Conservation (phyloP, 2,329 filamentous ascomycete species). For the Grosmannia huntii region DNA sequence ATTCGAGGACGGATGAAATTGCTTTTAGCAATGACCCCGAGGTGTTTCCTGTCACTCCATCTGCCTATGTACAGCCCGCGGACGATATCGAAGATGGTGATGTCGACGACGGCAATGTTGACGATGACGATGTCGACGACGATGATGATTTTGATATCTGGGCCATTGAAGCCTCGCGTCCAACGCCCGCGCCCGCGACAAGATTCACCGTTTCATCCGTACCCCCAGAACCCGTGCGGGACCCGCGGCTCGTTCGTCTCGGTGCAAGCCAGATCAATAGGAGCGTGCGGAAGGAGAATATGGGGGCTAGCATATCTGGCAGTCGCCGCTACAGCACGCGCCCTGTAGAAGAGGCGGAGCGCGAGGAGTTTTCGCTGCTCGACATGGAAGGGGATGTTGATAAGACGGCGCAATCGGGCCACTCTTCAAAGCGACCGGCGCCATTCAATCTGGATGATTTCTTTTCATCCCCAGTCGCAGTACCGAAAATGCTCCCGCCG, state of each 20-base stretch:
- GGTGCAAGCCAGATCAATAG: background rate
- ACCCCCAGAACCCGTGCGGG: background rate
- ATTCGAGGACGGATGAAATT: background rate
- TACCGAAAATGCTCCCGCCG: slow-evolving; percentile 19
- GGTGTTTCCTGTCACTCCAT: background rate
- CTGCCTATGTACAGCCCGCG: background rate
- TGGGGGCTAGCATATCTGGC: background rate
- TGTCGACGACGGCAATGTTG: too few relatives aligned
- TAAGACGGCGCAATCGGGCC: background rate
- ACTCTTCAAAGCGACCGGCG: background rate
- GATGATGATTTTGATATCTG: slow-evolving; percentile 41
- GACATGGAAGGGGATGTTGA: slow-evolving; percentile 11
- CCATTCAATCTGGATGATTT: slow-evolving; percentile 21
- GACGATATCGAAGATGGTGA: slow-evolving; percentile 2
- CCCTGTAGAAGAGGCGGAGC: slow-evolving; percentile 17
- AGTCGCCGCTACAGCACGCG: background rate
- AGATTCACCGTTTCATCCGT: background rate
- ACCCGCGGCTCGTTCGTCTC: background rate
- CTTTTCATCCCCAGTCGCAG: slow-evolving; percentile 41
- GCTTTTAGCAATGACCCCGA: background rate
- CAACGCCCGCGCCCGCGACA: slow-evolving; percentile 22
- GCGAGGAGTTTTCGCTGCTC: slow-evolving; percentile 34
- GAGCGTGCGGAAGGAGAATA: background rate
- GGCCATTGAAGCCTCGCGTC: slow-evolving; percentile 42
- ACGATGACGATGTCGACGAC: slow-evolving; percentile 2